A percentile compares a stretch with the other conserved stretches of the same genome.
Conservation (phyloP, 2,329 filamentous ascomycete genomes). For the Colletotrichum scovillei region DNA sequence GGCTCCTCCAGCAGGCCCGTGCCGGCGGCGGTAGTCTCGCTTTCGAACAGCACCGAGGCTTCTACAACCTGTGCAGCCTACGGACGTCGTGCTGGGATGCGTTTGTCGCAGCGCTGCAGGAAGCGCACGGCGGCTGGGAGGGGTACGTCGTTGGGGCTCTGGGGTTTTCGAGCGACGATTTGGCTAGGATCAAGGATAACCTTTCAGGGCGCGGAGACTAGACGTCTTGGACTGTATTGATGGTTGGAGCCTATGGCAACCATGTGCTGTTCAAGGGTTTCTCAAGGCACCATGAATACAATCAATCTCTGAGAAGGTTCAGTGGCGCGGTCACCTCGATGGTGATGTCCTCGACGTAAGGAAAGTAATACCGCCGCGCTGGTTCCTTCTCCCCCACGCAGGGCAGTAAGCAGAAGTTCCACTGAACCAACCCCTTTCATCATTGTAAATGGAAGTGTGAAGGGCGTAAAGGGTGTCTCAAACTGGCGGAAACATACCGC, state of each 20-base stretch:
- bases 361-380: no score
- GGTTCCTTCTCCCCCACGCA: no score
- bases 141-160: slow-evolving; percentile 58
- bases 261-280: neutral
- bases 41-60: slow-evolving; percentile 52
- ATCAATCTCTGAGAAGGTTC: neutral
- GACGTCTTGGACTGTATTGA: neutral
- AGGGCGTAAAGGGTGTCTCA: no score
- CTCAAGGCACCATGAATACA: neutral
- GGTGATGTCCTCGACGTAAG: neutral
- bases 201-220: slow-evolving; percentile 42
- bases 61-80: slow-evolving; percentile 59
- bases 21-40: slow-evolving; percentile 45
- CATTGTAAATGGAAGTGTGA: no score
- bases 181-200: slow-evolving; percentile 60
- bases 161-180: slow-evolving; percentile 58
- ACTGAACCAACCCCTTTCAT: no score
- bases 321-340: neutral
- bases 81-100: slow-evolving; percentile 56
- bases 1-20: slow-evolving; percentile 56
- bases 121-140: slow-evolving; percentile 60
- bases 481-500: no score
- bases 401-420: no score
- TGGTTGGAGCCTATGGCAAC: no score
- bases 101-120: slow-evolving; percentile 56